Base-by-base conservation (phyloP, 2,329 filamentous ascomycete genomes). In the Stachybotrys chlorohalonatus region DNA sequence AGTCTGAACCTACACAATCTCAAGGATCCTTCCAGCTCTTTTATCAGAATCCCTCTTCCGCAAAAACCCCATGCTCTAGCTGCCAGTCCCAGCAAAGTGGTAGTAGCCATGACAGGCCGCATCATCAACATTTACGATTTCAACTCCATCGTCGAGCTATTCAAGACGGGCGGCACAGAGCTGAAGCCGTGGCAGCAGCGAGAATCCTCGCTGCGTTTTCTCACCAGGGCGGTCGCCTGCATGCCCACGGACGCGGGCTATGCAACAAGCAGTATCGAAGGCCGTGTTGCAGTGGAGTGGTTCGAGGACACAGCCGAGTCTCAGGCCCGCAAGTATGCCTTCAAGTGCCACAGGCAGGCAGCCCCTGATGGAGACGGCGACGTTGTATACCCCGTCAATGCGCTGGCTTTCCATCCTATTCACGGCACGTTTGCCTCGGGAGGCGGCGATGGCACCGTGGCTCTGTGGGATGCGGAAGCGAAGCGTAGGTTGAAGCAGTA, bases 201-300 rank as follows among this genome's bases (percentile, higher is more conserved):
- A 57, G 94, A 99, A 70, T 95, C 90, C 53, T 95, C 89, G 31
- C 81, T 99, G 66, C 95, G 96, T 70, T 99, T 96, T 73, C 90
- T 96, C 78, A 97, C 93, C 1, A 84, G 94, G 56, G 89, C 90
- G 16, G 89, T 97, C 0, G 86, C 91, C 15, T 96, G 93, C 70
- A 97, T 99, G 94, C 93, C 94, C 13, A 92, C 94, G 64, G 94
- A 96, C 61, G 89, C 87, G 11, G 94, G 94, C 6, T 99, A 97
- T 68, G 92, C 93, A 9, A 93, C 88, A 1, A 90, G 84, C 56
- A 92, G 86, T 64, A 99, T 99, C 64, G 94, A 99, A 68, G 94
- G 94, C 5, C 85, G 94, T 63, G 91, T 99, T 2, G 93, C 92
- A 0, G 94, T 99, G 1, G 94, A 99, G 71, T 97, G 92, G 90